A percentile compares a stretch with the other conserved stretches of the same genome.
Evolutionary conservation across 371 early-diverging fungal species (phyloP).

Genomic region (Rhizopus microsporus): DNA sequence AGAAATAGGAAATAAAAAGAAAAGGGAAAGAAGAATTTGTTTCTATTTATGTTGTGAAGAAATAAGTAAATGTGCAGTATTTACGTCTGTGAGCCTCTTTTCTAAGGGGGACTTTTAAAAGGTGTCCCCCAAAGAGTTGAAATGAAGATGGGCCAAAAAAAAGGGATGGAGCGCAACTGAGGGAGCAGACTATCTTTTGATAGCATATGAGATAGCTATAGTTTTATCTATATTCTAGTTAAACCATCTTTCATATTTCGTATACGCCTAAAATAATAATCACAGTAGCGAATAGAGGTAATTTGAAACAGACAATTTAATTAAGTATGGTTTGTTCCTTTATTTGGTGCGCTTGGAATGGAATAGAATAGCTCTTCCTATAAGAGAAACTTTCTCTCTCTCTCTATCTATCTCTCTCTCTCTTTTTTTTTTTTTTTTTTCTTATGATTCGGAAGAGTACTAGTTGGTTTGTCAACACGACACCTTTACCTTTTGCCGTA

Average conservation of each 20-base stretch:
- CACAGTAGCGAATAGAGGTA: too few species aligned
- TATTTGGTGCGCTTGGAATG: slow-evolving; percentile 7
- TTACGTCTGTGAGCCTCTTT: slow-evolving; percentile 20
- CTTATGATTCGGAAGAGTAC: slow-evolving; percentile 2
- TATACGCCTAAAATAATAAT: too few species aligned
- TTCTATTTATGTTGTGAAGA: slow-evolving; percentile 12
- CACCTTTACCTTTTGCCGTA: not conserved
- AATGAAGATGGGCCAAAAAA: not conserved
- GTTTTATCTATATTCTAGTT: too few species aligned
- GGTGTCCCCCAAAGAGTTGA: not conserved
- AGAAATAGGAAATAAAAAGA: not conserved
- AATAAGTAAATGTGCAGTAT: slow-evolving; percentile 12
- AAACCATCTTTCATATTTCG: not conserved
- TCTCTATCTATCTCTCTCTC: not conserved
- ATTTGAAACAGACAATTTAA: not conserved
- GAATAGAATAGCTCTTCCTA: not conserved
- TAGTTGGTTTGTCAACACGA: slow-evolving; percentile 4
- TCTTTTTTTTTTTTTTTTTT: not conserved
- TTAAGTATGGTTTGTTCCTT: slow-evolving; percentile 2
- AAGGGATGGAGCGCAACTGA: too few species aligned
- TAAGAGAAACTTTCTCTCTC: not conserved
- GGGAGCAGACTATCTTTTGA: too few species aligned
- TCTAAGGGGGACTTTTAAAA: not conserved
- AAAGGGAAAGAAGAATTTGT: slow-evolving; percentile 9
- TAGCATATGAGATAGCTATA: too few species aligned